phyloP scores from a whole-genome alignment of 345 rosid species.

The Anacardium occidentale region DNA sequence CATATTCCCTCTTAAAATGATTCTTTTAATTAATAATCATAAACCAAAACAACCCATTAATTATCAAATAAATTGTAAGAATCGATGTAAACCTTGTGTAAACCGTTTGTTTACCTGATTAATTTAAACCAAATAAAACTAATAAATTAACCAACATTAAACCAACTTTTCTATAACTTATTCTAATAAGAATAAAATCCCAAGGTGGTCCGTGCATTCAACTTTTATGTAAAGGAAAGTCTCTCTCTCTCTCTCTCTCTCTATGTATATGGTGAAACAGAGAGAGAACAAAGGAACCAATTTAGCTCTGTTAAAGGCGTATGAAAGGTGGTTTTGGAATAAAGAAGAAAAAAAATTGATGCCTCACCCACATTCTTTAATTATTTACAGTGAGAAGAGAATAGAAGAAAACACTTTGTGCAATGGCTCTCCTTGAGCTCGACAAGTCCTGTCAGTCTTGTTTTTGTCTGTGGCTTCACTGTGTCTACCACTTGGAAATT shows the following conservation, averaged over 20 bases:
- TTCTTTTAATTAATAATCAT: too few relatives aligned
- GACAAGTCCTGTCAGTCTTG: constrained; percentile 9
- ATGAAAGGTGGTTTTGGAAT: constrained; percentile 28
- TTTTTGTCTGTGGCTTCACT: background rate
- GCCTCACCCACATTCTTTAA: constrained; percentile 18
- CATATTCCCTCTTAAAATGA: too few relatives aligned
- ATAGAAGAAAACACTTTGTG: background rate
- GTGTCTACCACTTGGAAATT: background rate
- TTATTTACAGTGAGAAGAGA: background rate
- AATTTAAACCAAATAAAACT: too few relatives aligned
- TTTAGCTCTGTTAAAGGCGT: constrained; percentile 19
- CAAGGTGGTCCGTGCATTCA: constrained; percentile 16
- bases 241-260: too few relatives aligned
- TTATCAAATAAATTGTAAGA: too few relatives aligned
- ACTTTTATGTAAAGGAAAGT: constrained; percentile 23
- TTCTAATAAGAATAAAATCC: constrained; percentile 23
- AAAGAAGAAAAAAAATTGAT: constrained; percentile 27
- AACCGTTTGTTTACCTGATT: too few relatives aligned
- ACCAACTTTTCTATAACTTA: background rate
- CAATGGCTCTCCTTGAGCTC: constrained; percentile 10
- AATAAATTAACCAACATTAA: too few relatives aligned
- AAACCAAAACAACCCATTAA: too few relatives aligned
- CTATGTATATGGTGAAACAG: background rate
- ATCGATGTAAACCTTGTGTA: too few relatives aligned
- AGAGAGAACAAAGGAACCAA: constrained; percentile 24